phyloP scores from a whole-genome alignment of 23 red algal species.

The Gracilaria caudata region DNA sequence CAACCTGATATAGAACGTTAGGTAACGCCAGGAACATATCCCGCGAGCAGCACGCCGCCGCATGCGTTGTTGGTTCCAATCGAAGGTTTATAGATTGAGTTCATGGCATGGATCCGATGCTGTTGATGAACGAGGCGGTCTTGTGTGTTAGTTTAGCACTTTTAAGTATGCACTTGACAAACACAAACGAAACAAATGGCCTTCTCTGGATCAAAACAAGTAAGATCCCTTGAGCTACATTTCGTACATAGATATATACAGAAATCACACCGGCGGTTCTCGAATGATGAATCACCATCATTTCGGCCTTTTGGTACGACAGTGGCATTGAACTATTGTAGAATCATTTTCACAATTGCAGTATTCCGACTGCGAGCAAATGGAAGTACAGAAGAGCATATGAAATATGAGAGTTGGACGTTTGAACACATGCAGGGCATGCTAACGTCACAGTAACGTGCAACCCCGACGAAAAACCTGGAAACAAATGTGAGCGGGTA shows the following conservation, averaged over 20 bases:
- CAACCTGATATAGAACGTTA: neutral
- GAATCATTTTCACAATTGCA: slow-evolving; percentile 19
- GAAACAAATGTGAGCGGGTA: neutral
- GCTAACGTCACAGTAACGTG: neutral
- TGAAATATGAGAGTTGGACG: neutral
- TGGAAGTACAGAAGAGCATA: neutral
- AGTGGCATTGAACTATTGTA: neutral
- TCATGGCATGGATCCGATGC: neutral
- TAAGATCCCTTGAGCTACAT: neutral
- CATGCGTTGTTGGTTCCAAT: neutral
- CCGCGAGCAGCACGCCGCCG: neutral
- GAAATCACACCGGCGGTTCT: slow-evolving; percentile 7
- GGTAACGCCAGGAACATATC: no score
- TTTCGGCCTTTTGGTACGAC: neutral
- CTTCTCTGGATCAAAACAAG: neutral
- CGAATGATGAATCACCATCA: neutral
- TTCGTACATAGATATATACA: neutral
- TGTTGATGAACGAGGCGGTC: neutral
- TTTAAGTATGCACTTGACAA: neutral
- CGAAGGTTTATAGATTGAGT: neutral
- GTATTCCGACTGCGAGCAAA: neutral
- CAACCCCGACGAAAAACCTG: no score
- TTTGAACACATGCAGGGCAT: neutral
- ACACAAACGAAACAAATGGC: neutral
- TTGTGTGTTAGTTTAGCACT: neutral